A percentile compares a stretch with the other conserved stretches of the same genome.
phyloP scores from a whole-genome alignment of 192 early-diverging fungal species.

The Linnemannia zychae region DNA sequence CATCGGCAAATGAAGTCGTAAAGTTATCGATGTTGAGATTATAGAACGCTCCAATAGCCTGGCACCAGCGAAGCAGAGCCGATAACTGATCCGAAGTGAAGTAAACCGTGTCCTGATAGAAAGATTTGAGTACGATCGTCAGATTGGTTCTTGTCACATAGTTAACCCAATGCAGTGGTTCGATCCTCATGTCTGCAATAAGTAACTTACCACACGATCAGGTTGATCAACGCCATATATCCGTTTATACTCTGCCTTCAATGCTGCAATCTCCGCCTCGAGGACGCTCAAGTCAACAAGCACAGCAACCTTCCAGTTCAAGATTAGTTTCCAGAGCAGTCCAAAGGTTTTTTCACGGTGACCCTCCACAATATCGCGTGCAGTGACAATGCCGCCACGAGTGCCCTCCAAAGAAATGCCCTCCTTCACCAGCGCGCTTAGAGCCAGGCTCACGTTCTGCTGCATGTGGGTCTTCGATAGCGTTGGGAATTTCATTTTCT shows the following conservation, averaged over 20 bases:
- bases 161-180: not conserved
- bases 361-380: constrained; percentile 57
- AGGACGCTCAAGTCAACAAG: constrained; percentile 47
- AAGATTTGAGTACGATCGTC: not conserved
- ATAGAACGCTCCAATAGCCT: constrained; percentile 55
- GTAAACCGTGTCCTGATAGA: constrained; percentile 47
- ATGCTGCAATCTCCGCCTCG: constrained; percentile 34
- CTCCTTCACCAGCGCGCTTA: constrained; percentile 33
- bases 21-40: constrained; percentile 52
- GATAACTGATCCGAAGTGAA: constrained; percentile 57
- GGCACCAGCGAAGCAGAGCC: constrained; percentile 53
- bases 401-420: constrained; percentile 51
- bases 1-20: constrained; percentile 57
- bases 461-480: constrained; percentile 56
- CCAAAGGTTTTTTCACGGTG: constrained; percentile 60
- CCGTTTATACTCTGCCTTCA: constrained; percentile 36
- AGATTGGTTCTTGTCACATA: not conserved
- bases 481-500: constrained; percentile 58
- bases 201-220: constrained; percentile 36
- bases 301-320: constrained; percentile 56
- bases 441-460: constrained; percentile 52
- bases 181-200: not conserved
- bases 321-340: constrained; percentile 55
- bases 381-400: constrained; percentile 32
- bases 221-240: constrained; percentile 39